Evolutionary conservation across 2,329 filamentous ascomycete species (phyloP).

Genomic region (Botrytis galanthina): DNA sequence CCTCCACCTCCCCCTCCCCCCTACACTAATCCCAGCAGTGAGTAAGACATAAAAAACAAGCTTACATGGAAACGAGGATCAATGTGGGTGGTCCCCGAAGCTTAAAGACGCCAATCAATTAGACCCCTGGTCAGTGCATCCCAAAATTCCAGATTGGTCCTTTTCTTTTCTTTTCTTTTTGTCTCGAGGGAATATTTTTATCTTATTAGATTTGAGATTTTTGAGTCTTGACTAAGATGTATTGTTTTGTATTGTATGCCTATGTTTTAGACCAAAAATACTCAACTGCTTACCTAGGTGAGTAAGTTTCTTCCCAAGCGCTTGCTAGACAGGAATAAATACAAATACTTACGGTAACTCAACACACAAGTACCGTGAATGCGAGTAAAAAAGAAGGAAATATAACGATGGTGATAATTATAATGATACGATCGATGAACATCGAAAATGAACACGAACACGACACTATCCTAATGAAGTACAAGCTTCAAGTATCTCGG

Average conservation of each 20-base stretch:
- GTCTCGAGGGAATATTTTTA: not conserved
- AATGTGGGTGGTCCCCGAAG: slow-evolving; percentile 18
- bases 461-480: not conserved
- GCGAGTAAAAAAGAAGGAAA: not conserved
- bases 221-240: not conserved
- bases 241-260: not conserved
- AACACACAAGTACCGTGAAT: not conserved
- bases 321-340: not conserved
- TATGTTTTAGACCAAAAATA: not conserved
- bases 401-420: not conserved
- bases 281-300: not conserved
- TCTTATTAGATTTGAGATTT: not conserved
- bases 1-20: no score
- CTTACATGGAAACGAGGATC: slow-evolving; percentile 12
- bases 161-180: not conserved
- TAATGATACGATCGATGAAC: not conserved
- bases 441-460: slow-evolving; percentile 6
- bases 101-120: slow-evolving; percentile 21
- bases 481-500: slow-evolving; percentile 2
- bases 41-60: slow-evolving; percentile 9
- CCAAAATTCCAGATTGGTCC: slow-evolving; percentile 9
- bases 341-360: not conserved
- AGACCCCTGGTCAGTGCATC: slow-evolving; percentile 16
- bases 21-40: not conserved
- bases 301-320: not conserved